Evolutionary conservation across 2,329 filamentous ascomycete species (phyloP), one percentile per base, ranked within the genome.

Genomic region (Fusarium sp.): DNA sequence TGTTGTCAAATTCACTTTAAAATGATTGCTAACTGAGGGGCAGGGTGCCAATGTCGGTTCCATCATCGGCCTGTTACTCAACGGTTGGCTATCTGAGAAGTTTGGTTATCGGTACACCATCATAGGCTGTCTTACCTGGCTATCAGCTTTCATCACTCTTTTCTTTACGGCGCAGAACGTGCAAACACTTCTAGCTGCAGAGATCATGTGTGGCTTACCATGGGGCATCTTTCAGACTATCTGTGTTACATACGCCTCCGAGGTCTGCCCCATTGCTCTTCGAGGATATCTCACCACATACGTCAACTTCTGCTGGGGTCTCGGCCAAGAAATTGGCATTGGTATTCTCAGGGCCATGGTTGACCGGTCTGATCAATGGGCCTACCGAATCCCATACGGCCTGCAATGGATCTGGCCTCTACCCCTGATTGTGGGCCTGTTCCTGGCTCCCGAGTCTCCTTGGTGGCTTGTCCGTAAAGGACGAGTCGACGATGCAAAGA

Each of bases 331-430:
- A 53, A 88, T 92, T 50, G 89, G 87, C 34, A 88, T 90, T 44
- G 89, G 88, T n/a, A 89, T 91, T 58, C 88, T 92, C 69, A 86
- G 87, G 71, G 81, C 84, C 61, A 89, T 91, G 81, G 77, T 91
- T 31, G 76, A 81, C 66, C 83, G 88, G 43, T 74, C 83, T 3
- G 88, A 91, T 67, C 80, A 91, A 73, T 90, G 87, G 87, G 84
- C 86, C 0, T 90, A 88, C 74, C 81, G 87, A 45, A 89, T 90
- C 52, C 89, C 90, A 0, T 91, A 89, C 61, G 88, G 84, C 1
- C 77, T 92, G 35, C 90, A 92, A 77, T 92, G 90, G 89, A 90
- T 92, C 80, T 92, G 89, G 89, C 89, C 89, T 0, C 72, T 89
- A 3, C 88, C 88, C 6, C 80, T 91, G 8, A 81, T 88, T 40